These are phyloP conservation scores for Pleurotus citrinopileatus DNA, from an alignment of 768 basidiomycete genomes.

Conservation along the genomic window DNA sequence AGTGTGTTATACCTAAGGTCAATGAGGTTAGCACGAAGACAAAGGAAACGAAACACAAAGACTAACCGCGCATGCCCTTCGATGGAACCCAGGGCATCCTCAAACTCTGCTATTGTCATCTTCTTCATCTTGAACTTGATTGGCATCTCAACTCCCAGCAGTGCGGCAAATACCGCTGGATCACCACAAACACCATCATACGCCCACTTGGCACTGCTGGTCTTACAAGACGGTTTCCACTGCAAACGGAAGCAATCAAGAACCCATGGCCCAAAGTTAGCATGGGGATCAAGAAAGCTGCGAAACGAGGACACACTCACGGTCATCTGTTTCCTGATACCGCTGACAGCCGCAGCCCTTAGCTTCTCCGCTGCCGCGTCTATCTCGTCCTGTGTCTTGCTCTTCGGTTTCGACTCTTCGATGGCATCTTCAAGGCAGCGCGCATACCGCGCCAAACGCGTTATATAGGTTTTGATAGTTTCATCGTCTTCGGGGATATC, in stretches of 20 bases:
- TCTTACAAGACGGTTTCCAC: conserved; percentile 53
- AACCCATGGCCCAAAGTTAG: no score
- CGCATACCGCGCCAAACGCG: conserved; percentile 26
- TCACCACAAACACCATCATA: conserved; percentile 52
- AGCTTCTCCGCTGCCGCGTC: conserved; percentile 43
- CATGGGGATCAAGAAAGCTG: no score
- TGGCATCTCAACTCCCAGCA: conserved; percentile 40
- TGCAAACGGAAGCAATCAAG: conserved; percentile 21
- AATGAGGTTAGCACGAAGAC: not conserved
- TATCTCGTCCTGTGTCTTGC: conserved; percentile 36
- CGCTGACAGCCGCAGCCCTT: conserved; percentile 39
- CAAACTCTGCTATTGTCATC: conserved; percentile 31
- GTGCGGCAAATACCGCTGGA: conserved; percentile 42
- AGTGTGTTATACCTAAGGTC: conserved; percentile 34
- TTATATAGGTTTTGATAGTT: conserved; percentile 14
- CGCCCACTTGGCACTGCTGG: conserved; percentile 41
- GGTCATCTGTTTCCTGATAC: conserved; percentile 51
- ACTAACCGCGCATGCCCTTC: conserved; percentile 31
- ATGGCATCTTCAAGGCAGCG: conserved; percentile 27
- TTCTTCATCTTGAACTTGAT: conserved; percentile 52
- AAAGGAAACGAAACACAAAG: not conserved
- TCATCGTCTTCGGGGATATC: conserved; percentile 29
- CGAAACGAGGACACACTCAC: no score
- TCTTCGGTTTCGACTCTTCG: conserved; percentile 21
- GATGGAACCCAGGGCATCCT: conserved; percentile 30